Base-by-base conservation (phyloP, 768 basidiomycete species). In the Termitomyces bulborhizus region DNA sequence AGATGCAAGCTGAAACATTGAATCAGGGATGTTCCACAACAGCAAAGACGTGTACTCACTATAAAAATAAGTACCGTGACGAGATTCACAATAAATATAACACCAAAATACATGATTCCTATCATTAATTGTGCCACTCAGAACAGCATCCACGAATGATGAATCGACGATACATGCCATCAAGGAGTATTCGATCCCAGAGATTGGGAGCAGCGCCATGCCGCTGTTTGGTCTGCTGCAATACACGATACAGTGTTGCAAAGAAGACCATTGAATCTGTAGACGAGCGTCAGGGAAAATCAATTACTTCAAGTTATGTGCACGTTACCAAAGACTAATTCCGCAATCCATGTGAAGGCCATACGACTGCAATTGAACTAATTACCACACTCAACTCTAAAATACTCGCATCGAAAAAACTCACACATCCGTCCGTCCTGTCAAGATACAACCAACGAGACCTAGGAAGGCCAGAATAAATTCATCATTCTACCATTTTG, bases 341-440 rank as follows among this genome's bases (percentile, higher is more conserved):
- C 72, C n/a, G 69, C 68, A 16, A 72, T 66, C 71, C 71, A 73
- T 4, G 69, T 71, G 39, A 66, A 69, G 4, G 62, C 66, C 55
- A 73, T 68, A 7, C 72, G 68, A 1, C 71, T 73, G 49, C 7
- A 29, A 11, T 9, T 44, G 21, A 36, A 21, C 39, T 26, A n/a
- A 18, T 6, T 13, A 4, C n/a, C 7, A 31, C 2, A 18, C 7
- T 32, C 12, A 37, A 21, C 1, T 9, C 16, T 9, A 4, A 24
- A 21, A 34, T 4, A 32, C 12, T 34, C 26, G 16, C 9, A 11
- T 16, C 11, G 5, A 34, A 24, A 21, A 3, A 21, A 36, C 47
- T 48, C 15, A 48, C 47, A 36, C 9, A 24, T 16, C 5, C 4
- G 47, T 26, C 24, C 24, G 21, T 24, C 47, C 47, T 2, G 68